phyloP scores from a whole-genome alignment of 2,329 filamentous ascomycete genomes.

The Pseudogymnoascus sp. region DNA sequence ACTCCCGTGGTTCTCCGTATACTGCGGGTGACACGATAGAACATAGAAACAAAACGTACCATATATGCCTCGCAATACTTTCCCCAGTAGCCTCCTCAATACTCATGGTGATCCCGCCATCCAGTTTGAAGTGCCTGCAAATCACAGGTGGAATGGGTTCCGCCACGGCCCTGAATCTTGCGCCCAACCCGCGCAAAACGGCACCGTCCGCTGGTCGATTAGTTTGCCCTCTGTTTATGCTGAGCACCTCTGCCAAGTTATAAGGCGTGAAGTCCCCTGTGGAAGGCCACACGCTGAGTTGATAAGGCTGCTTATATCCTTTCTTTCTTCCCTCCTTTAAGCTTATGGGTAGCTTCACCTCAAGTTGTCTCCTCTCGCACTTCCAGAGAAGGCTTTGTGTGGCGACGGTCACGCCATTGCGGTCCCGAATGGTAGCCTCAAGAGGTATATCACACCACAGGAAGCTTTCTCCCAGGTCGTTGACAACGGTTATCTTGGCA shows the following conservation, averaged over 20 bases:
- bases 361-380: not conserved
- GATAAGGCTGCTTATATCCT: not conserved
- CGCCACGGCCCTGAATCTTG: not conserved
- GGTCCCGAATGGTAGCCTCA: not conserved
- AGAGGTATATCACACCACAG: conserved; percentile 26
- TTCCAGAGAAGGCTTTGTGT: not conserved
- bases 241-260: not conserved
- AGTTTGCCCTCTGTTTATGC: conserved; percentile 1
- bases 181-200: conserved; percentile 6
- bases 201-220: not conserved
- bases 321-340: not conserved
- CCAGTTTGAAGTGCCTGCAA: not conserved
- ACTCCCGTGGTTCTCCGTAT: not conserved
- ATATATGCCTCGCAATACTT: conserved; percentile 64
- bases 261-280: conserved; percentile 14
- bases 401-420: not conserved
- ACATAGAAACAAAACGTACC: conserved; percentile 35
- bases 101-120: conserved; percentile 17
- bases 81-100: conserved; percentile 66
- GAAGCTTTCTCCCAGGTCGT: conserved; percentile 60
- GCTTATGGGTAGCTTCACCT: not conserved
- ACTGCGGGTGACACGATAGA: not conserved
- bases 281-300: conserved; percentile 3
- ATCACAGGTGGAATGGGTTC: not conserved
- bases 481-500: conserved; percentile 54